Base-by-base conservation (phyloP, 108 stramenopile genomes). In the Nannochloropsis gaditana region DNA sequence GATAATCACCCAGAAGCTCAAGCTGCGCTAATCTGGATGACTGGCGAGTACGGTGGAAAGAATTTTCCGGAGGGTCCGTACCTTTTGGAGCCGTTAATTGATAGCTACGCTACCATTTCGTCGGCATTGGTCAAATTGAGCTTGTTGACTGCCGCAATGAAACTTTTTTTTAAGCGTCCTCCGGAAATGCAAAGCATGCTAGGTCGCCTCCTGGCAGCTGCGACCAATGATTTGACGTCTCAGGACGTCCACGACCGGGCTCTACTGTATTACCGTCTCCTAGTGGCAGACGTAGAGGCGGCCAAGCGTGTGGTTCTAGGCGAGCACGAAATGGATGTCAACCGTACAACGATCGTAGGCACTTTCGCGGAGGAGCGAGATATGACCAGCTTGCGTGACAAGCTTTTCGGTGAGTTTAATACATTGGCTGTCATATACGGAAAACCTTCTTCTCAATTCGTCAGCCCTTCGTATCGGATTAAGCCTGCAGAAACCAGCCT, bases 221-320 rank as follows among this genome's bases (percentile, higher is more conserved):
- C 95, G 4, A 95, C 95, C 15, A 93, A 97, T 84, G 99, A 98
- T 86, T 93, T 93, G 10, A 92, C 94, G 17, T 93, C 92, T 21
- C 96, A 96, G 79, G 96, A 99, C 91, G 90, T 98, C 82, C 98
- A 98, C 87, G 99, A 99, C 91, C 93, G 97, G 43, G 99, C 97
- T 5, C 89, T 99, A 59, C 89, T 98, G 84, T 99, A 98, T 92
- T 97, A 97, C 89, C 94, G 99, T 1, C 88, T 99, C 45, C 91
- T 99, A 43, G 86, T 91, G 43, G 90, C 93, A 11, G 96, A 96
- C 92, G 95, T 94, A 21, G 90, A 87, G 11, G 87, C 89, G 45
- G 92, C 96, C 8, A 88, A 93, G 47, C 90, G 89, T 45, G 90
- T 94, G 6, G 92, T 96, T 15, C 80, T 85, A 92, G 43, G 89